These are phyloP conservation scores for Mycosarcoma mackinlayi DNA, from an alignment of 1,284 basidiomycete genomes.

Conservation along the genomic window DNA sequence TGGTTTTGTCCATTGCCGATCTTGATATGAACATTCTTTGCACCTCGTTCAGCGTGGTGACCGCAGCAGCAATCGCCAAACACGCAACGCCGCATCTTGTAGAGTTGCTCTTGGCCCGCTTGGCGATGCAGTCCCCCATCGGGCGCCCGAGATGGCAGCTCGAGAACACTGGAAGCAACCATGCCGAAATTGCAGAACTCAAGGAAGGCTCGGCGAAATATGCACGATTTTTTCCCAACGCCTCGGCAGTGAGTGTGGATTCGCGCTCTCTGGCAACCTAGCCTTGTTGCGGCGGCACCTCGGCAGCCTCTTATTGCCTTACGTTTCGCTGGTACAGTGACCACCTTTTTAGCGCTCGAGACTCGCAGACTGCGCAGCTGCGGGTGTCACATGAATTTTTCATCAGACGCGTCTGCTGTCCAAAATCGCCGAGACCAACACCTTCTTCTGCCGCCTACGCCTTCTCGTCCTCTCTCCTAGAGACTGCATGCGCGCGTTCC, in stretches of 20 bases:
- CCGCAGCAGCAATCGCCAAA: background rate
- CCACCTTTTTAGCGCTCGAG: no score
- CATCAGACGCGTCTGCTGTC: slow-evolving; percentile 17
- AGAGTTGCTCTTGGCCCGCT: background rate
- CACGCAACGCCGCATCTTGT: background rate
- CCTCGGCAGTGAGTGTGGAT: slow-evolving; percentile 27
- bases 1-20: background rate
- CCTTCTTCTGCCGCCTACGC: background rate
- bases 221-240: slow-evolving; percentile 20
- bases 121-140: background rate
- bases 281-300: no score
- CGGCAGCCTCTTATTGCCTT: no score
- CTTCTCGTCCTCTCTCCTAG: background rate
- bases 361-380: no score
- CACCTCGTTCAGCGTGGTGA: slow-evolving; percentile 4
- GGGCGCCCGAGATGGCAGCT: no score
- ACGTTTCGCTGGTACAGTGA: no score
- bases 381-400: no score
- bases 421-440: slow-evolving; percentile 36
- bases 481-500: no score
- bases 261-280: background rate
- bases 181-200: background rate
- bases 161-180: no score
- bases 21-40: slow-evolving; percentile 10
- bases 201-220: slow-evolving; percentile 31